phyloP scores from a whole-genome alignment of 257 asterid genomes.

The Echites panduratus region DNA sequence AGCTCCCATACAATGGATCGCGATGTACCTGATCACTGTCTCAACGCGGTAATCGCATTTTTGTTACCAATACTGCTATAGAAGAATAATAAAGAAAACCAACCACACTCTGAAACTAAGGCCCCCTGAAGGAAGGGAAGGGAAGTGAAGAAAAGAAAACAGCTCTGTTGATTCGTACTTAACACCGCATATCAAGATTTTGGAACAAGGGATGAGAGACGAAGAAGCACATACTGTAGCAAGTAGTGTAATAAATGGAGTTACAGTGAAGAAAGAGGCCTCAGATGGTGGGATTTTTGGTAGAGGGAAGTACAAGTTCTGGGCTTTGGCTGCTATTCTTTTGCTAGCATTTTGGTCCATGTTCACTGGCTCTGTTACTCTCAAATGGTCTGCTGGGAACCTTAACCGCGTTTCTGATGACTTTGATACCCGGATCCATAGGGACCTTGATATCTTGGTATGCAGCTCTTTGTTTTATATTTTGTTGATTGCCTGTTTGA shows the following conservation, averaged over 20 bases:
- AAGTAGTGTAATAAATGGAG: constrained; percentile 20
- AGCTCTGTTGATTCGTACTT: neutral
- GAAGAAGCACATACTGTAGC: constrained; percentile 50
- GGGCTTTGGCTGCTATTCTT: constrained; percentile 78
- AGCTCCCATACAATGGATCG: neutral
- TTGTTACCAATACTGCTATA: neutral
- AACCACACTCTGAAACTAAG: neutral
- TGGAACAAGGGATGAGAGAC: constrained; percentile 50
- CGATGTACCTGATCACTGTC: constrained; percentile 2
- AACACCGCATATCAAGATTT: neutral
- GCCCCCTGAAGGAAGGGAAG: too few species aligned
- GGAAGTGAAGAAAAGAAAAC: neutral
- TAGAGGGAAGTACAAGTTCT: constrained; percentile 77
- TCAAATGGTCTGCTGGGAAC: constrained; percentile 64
- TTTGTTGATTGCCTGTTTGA: neutral
- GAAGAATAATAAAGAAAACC: too few species aligned
- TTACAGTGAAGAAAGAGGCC: constrained; percentile 46
- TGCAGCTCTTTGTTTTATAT: neutral
- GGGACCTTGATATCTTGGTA: constrained; percentile 90
- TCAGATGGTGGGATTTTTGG: constrained; percentile 51
- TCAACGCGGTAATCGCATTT: constrained; percentile 5
- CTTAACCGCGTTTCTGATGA: constrained; percentile 44
- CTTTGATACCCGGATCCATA: constrained; percentile 47
- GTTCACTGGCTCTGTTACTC: constrained; percentile 87
- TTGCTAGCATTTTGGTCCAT: constrained; percentile 87